These are phyloP conservation scores for Coemansia sp. DNA, from an alignment of 192 early-diverging fungal genomes.

Conservation along the genomic window DNA sequence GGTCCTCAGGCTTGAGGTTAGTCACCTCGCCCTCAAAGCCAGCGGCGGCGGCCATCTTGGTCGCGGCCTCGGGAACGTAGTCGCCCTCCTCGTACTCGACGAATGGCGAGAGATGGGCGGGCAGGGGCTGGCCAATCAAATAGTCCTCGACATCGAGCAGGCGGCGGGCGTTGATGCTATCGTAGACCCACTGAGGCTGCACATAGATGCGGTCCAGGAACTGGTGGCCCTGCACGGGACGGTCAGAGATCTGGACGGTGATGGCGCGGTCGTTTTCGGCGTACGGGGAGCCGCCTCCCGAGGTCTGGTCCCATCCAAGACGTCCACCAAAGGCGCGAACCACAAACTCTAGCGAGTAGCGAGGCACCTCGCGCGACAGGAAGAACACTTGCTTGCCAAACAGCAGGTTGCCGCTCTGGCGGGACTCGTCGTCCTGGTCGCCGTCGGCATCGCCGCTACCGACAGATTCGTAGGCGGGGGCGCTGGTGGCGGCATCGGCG, in stretches of 20 bases:
- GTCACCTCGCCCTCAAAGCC: constrained; percentile 66
- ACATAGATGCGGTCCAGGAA: constrained; percentile 73
- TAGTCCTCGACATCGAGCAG: constrained; percentile 68
- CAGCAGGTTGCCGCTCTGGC: constrained; percentile 53
- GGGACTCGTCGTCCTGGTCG: constrained; percentile 19
- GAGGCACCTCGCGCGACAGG: constrained; percentile 93
- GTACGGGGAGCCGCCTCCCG: constrained; percentile 78
- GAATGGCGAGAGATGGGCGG: constrained; percentile 94
- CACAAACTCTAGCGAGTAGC: constrained; percentile 89
- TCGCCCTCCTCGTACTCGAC: constrained; percentile 82
- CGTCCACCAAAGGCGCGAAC: constrained; percentile 87
- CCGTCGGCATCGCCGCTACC: neutral
- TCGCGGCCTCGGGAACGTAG: constrained; percentile 74
- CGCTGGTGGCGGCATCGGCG: constrained; percentile 2
- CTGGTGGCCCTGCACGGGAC: constrained; percentile 66
- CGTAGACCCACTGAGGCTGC: constrained; percentile 99
- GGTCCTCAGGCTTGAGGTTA: constrained; percentile 60
- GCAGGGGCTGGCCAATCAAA: constrained; percentile 76
- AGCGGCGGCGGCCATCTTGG: constrained; percentile 44
- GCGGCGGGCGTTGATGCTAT: constrained; percentile 84
- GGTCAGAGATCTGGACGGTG: constrained; percentile 88
- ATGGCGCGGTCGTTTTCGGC: constrained; percentile 79
- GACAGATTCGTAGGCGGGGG: constrained; percentile 24
- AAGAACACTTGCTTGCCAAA: constrained; percentile 72
- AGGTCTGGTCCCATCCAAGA: constrained; percentile 83